Evolutionary conservation across 2,329 filamentous ascomycete genomes (phyloP).

Genomic region (Curvularia lunata): DNA sequence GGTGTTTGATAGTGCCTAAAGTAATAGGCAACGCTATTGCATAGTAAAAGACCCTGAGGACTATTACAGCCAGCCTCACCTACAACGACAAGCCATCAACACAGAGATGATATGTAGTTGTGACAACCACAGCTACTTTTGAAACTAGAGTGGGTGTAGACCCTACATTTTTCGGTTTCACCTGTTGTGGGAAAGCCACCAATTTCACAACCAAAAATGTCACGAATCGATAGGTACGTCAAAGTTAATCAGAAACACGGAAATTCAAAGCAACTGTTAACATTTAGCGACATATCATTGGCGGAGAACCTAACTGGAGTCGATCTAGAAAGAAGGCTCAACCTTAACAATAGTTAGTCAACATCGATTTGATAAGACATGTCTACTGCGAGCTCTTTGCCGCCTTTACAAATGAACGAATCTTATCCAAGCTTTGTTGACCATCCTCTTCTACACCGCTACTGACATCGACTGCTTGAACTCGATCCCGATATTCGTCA

Average conservation of each 20-base stretch:
- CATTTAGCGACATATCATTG: neutral
- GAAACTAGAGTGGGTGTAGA: too few species aligned
- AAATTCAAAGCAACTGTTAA: neutral
- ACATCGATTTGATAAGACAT: neutral
- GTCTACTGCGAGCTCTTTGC: conserved; percentile 56
- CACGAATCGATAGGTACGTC: neutral
- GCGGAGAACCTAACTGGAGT: neutral
- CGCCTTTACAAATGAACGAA: conserved; percentile 77
- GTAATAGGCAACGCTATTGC: conserved; percentile 18
- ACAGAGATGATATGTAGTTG: too few species aligned
- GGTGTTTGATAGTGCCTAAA: conserved; percentile 5
- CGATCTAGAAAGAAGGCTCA: neutral
- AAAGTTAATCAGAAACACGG: neutral
- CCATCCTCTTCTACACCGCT: conserved; percentile 86
- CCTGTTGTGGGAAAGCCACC: too few species aligned
- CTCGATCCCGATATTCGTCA: conserved; percentile 64
- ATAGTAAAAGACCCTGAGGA: conserved; percentile 21
- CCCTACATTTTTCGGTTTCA: too few species aligned
- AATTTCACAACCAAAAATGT: neutral
- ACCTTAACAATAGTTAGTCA: neutral
- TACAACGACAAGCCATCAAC: too few species aligned
- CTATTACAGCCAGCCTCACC: neutral
- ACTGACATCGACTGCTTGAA: conserved; percentile 89
- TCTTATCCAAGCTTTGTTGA: conserved; percentile 80
- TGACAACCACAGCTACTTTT: too few species aligned